Evolutionary conservation across 148 eudicot genomes (phyloP).

Genomic region (Bassia scoparia): DNA sequence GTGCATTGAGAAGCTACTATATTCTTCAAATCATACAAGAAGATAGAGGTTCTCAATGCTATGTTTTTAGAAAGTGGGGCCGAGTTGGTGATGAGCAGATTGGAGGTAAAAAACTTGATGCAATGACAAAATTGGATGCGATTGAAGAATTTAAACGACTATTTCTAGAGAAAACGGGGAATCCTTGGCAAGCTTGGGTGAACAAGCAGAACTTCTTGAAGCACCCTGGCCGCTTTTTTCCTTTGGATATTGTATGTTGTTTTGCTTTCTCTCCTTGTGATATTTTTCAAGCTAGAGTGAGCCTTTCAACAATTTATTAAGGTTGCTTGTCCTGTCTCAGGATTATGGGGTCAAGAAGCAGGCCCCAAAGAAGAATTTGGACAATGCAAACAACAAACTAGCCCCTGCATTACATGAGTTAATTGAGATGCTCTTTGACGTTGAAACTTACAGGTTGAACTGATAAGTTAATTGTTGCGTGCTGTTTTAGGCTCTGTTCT

Average conservation of each 20-base stretch:
- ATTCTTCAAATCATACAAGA: constrained; percentile 96
- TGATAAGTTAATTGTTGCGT: neutral
- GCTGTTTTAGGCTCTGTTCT: no score
- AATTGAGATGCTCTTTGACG: constrained; percentile 96
- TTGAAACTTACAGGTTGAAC: constrained; percentile 88
- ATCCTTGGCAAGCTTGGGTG: constrained; percentile 90
- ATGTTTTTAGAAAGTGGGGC: constrained; percentile 97
- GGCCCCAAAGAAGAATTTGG: constrained; percentile 45
- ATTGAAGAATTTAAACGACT: constrained; percentile 68
- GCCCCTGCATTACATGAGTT: constrained; percentile 71
- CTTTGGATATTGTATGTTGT: constrained; percentile 77
- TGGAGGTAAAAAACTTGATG: constrained; percentile 68
- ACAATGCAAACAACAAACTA: constrained; percentile 52
- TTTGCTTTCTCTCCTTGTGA: constrained; percentile 7
- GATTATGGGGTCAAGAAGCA: constrained; percentile 91
- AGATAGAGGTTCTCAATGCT: constrained; percentile 73
- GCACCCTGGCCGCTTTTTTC: constrained; percentile 83
- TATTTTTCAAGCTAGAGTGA: neutral
- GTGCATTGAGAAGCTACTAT: constrained; percentile 61
- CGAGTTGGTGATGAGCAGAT: constrained; percentile 83
- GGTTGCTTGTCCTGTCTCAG: constrained; percentile 35
- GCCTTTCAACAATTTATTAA: neutral
- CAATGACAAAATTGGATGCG: constrained; percentile 66
- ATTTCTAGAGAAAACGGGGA: constrained; percentile 92
- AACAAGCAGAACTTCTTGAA: constrained; percentile 61